phyloP scores from a whole-genome alignment of 2,329 filamentous ascomycete species.

The Coleophoma eucalyptorum region DNA sequence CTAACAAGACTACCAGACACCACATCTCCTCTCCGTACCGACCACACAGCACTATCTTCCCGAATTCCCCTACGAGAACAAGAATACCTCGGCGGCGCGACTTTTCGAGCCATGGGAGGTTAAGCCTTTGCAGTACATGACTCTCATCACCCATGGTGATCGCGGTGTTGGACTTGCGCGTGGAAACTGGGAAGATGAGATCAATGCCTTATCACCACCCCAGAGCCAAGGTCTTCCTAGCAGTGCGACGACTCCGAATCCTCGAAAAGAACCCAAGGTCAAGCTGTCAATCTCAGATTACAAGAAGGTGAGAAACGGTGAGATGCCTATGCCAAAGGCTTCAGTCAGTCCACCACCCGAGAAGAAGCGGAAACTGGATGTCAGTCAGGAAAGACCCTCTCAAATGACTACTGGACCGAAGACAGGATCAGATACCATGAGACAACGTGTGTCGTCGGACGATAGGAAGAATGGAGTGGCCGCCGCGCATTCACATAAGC shows the following conservation, averaged over 20 bases:
- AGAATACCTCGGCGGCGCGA: conserved; percentile 8
- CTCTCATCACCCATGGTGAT: conserved; percentile 19
- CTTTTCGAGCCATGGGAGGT: conserved; percentile 25
- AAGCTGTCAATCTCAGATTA: conserved; percentile 28
- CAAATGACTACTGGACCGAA: neutral
- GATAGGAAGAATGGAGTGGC: neutral
- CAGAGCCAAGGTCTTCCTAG: conserved; percentile 19
- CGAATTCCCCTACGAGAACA: conserved; percentile 21
- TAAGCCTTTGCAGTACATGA: conserved; percentile 26
- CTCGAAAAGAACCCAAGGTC: conserved; percentile 16
- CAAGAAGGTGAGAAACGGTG: conserved; percentile 23
- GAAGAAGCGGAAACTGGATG: conserved; percentile 6
- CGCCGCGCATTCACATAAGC: neutral
- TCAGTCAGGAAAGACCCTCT: neutral
- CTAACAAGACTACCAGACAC: conserved; percentile 17
- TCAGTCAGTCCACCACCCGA: conserved; percentile 9
- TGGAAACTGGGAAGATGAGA: conserved; percentile 23
- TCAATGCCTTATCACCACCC: conserved; percentile 16
- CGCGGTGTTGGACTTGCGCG: conserved; percentile 19
- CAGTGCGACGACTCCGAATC: conserved; percentile 23
- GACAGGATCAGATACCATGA: neutral
- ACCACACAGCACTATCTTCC: conserved; percentile 16
- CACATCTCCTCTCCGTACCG: conserved; percentile 22
- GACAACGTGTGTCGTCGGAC: neutral
- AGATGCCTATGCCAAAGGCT: conserved; percentile 14